phyloP scores from a whole-genome alignment of 345 rosid genomes.

The Populus deltoides region DNA sequence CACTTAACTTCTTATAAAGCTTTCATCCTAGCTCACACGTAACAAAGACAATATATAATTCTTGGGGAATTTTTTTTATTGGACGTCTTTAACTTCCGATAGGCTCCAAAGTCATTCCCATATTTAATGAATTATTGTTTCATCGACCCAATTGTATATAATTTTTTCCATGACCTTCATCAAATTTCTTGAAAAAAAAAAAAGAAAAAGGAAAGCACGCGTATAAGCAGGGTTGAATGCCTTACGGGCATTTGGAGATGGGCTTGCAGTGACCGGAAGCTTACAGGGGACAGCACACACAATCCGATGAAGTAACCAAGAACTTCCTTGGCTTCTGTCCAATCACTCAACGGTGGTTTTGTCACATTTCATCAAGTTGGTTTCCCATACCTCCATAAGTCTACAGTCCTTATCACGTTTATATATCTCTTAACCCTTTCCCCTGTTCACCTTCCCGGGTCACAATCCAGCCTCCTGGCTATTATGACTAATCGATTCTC shows the following conservation, averaged over 20 bases:
- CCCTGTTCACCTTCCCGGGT: not conserved
- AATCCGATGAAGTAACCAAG: too few relatives aligned
- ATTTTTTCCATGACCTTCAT: not conserved
- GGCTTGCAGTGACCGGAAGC: not conserved
- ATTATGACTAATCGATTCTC: not conserved
- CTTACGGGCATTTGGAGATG: slow-evolving; percentile 11
- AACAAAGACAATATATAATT: not conserved
- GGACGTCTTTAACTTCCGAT: not conserved
- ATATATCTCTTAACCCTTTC: not conserved
- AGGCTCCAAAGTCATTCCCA: not conserved
- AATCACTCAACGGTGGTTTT: not conserved
- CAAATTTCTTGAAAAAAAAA: not conserved
- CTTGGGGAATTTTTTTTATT: not conserved
- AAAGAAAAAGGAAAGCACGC: not conserved
- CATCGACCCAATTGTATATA: not conserved
- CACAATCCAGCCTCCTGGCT: not conserved
- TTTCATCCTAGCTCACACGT: not conserved
- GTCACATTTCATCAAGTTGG: slow-evolving; percentile 3
- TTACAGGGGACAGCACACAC: not conserved
- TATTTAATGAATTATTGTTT: not conserved
- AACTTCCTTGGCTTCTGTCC: not conserved
- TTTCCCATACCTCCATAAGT: not conserved
- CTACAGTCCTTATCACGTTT: slow-evolving; percentile 11
- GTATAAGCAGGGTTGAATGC: not conserved
- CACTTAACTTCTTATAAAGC: not conserved